phyloP scores from a whole-genome alignment of 345 rosid species.

The Eutrema japonicum region DNA sequence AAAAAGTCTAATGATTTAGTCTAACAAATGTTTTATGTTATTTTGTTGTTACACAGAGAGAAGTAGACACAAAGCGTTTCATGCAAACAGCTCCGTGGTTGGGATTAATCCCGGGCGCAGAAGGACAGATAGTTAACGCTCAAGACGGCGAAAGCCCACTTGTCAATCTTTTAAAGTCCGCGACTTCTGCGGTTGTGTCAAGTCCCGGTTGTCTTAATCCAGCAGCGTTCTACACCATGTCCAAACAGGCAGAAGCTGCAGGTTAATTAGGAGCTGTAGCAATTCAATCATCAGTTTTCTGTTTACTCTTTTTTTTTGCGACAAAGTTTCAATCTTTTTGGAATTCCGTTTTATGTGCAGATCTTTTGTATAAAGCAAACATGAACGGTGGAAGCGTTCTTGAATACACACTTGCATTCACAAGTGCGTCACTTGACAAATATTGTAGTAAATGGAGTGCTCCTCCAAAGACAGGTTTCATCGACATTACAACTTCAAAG shows the following conservation, averaged over 20 bases:
- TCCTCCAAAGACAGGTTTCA: conserved; percentile 92
- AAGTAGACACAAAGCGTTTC: conserved; percentile 79
- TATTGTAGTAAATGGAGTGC: conserved; percentile 97
- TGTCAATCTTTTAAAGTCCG: conserved; percentile 85
- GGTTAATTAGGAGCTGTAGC: conserved; percentile 48
- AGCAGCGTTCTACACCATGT: conserved; percentile 84
- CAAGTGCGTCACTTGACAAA: conserved; percentile 93
- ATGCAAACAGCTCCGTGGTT: conserved; percentile 98
- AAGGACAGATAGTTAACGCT: conserved; percentile 83
- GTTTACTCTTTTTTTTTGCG: not conserved
- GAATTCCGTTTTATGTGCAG: conserved; percentile 49
- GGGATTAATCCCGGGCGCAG: conserved; percentile 80
- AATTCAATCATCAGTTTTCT: conserved; percentile 11
- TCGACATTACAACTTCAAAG: conserved; percentile 95
- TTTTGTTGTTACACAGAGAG: conserved; percentile 59
- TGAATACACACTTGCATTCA: conserved; percentile 97
- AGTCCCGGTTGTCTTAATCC: conserved; percentile 79
- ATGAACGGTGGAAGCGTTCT: conserved; percentile 88
- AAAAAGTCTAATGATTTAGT: conserved; percentile 12
- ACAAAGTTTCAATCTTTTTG: conserved; percentile 23
- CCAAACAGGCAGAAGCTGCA: conserved; percentile 99
- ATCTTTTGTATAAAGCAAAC: conserved; percentile 94
- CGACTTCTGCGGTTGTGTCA: conserved; percentile 73
- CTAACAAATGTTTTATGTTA: not conserved
- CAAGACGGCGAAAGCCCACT: conserved; percentile 91